Conservation (phyloP, 208 protist species). For the Acanthamoeba rhysodes region DNA sequence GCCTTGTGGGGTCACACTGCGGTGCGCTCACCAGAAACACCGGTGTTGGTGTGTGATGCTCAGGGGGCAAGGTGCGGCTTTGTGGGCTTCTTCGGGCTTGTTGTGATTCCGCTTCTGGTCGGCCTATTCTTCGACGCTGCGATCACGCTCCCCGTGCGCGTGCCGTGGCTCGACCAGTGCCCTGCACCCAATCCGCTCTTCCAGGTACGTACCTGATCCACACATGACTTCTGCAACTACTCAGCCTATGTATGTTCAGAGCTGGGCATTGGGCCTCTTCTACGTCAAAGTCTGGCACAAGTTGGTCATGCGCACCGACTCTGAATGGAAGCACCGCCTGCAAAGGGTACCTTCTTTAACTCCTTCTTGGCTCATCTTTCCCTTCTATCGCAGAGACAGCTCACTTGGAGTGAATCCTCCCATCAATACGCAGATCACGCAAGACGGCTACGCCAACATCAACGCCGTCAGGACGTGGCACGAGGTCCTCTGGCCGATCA, state of each 20-base stretch:
- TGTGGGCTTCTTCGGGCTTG: neutral
- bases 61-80: slow-evolving; percentile 17
- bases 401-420: neutral
- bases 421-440: neutral
- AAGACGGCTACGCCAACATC: slow-evolving; percentile 33
- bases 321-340: neutral
- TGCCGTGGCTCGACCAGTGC: neutral
- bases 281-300: slow-evolving; percentile 29
- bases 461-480: neutral
- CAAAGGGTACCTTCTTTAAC: neutral
- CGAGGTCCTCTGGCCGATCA: slow-evolving; percentile 12
- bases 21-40: neutral
- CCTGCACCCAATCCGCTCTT: slow-evolving; percentile 6
- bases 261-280: neutral
- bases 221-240: neutral
- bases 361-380: neutral
- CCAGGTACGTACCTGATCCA: neutral
- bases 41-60: neutral
- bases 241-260: too few relatives aligned
- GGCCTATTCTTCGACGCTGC: neutral
- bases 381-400: neutral
- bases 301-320: neutral
- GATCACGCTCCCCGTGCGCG: neutral
- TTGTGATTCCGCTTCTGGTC: neutral
- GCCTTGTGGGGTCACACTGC: neutral